phyloP scores from a whole-genome alignment of 2,329 filamentous ascomycete species.

The Leptographium lundbergii region DNA sequence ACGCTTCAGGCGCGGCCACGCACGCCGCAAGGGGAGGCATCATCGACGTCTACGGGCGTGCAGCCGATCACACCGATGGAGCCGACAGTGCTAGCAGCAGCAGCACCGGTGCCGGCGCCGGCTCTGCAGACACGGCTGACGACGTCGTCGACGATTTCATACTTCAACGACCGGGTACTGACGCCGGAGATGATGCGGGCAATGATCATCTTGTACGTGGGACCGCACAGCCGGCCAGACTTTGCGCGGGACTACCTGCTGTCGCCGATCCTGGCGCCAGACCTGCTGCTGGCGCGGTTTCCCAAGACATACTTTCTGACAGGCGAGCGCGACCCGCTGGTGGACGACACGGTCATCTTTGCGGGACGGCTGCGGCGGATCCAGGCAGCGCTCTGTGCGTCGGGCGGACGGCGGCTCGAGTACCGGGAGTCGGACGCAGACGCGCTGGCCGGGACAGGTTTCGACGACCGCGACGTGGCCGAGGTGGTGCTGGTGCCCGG shows the following conservation, averaged over 20 bases:
- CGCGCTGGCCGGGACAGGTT: conserved; percentile 34
- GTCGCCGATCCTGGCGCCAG: conserved; percentile 80
- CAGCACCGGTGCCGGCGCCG: conserved; percentile 26
- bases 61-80: neutral
- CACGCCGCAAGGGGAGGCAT: neutral
- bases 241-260: conserved; percentile 86
- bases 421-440: conserved; percentile 28
- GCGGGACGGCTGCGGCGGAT: conserved; percentile 77
- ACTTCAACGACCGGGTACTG: conserved; percentile 90
- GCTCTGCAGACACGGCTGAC: conserved; percentile 70
- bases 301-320: conserved; percentile 92
- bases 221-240: conserved; percentile 83
- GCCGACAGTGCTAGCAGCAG: neutral
- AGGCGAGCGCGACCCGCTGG: conserved; percentile 85
- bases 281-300: conserved; percentile 70
- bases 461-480: conserved; percentile 57
- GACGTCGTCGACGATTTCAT: conserved; percentile 94
- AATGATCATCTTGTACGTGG: conserved; percentile 97
- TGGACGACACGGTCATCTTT: conserved; percentile 95
- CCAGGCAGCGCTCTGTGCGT: conserved; percentile 43
- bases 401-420: conserved; percentile 40
- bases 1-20: neutral
- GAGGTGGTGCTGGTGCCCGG: conserved; percentile 80
- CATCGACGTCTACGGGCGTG: neutral
- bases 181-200: conserved; percentile 97